A percentile compares a stretch with the other conserved stretches of the same genome.
These are phyloP conservation scores for Aspergillus eucalypticola DNA, from an alignment of 2,329 filamentous ascomycete species.

Conservation along the genomic window DNA sequence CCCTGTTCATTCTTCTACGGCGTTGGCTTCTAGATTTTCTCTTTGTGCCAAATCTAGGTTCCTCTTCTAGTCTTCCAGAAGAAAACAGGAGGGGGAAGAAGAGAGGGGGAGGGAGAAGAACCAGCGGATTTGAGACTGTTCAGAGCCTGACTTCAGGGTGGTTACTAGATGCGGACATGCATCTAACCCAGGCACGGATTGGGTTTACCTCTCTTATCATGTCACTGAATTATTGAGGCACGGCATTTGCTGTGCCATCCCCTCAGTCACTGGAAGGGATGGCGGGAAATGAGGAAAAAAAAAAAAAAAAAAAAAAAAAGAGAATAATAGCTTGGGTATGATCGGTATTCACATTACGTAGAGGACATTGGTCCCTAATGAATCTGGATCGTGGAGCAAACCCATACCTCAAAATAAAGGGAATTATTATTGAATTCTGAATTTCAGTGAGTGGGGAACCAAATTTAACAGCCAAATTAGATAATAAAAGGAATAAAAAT, in stretches of 20 bases:
- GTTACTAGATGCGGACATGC: slow-evolving; percentile 8
- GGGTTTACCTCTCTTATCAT: background rate
- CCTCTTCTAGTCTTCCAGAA: background rate
- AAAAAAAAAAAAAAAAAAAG: no score
- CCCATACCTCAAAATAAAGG: background rate
- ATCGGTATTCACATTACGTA: slow-evolving; percentile 2
- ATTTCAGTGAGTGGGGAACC: background rate
- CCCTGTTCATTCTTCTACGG: slow-evolving; percentile 12
- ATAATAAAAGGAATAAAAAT: background rate
- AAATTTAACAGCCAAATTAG: background rate
- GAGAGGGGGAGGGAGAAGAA: background rate
- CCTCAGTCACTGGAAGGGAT: background rate
- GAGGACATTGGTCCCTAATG: background rate
- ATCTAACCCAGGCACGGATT: slow-evolving; percentile 1
- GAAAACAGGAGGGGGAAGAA: background rate
- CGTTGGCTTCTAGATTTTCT: background rate
- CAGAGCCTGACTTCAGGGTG: slow-evolving; percentile 1
- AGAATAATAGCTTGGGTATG: background rate
- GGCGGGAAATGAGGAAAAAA: background rate
- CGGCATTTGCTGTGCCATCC: background rate
- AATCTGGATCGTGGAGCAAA: background rate
- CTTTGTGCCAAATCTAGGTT: slow-evolving; percentile 4
- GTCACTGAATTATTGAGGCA: background rate
- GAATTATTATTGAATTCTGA: background rate
- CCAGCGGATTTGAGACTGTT: background rate